Evolutionary conservation across 257 asterid species (phyloP), one percentile per base, ranked within the genome.

Genomic region (Catharanthus roseus): DNA sequence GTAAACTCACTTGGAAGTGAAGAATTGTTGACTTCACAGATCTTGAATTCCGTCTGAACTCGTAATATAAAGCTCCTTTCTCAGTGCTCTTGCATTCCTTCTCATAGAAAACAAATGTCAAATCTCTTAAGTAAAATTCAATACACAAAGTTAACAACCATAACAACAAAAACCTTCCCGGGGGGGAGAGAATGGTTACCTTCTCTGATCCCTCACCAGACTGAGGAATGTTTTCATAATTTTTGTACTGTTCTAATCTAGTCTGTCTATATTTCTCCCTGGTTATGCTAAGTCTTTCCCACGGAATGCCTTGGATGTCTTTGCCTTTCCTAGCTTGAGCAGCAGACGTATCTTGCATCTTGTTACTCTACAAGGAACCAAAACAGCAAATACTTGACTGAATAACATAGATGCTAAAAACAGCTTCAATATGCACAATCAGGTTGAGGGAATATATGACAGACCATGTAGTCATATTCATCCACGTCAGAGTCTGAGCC

Each of bases 271-370:
- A 93, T 72, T 82, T 88, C 80, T 89, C 95, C 72, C 97, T 87
- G 67, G 93, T 88, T 72, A 89, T 83, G 86, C 84, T 87, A 77
- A 93, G 95, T 70, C 88, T 82, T 62, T 89, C 92, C 98, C 98
- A 93, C 28, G 96, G 98, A 83, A 93, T 93, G 63, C 98, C 98
- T 82, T 93, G 96, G 68, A 93, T 90, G 82, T 93, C 97, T 89
- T 81, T 90, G 11, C 97, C 97, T 72, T 72, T 79, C 79, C 95
- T 85, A 38, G 96, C 98, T 81, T 93, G 89, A 72, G 97, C 88
- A 1, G 98, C 97, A 41, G 96, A 86, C 47, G 96, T 93, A 75
- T 90, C 98, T 29, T 84, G 90, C 83, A 79, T 77, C 75, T 84
- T 81, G 65, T 82, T 82, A 79, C 80, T 84, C 98, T 90, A 75